Base-by-base conservation (phyloP, 2,329 filamentous ascomycete species). In the Xylaria sp. region DNA sequence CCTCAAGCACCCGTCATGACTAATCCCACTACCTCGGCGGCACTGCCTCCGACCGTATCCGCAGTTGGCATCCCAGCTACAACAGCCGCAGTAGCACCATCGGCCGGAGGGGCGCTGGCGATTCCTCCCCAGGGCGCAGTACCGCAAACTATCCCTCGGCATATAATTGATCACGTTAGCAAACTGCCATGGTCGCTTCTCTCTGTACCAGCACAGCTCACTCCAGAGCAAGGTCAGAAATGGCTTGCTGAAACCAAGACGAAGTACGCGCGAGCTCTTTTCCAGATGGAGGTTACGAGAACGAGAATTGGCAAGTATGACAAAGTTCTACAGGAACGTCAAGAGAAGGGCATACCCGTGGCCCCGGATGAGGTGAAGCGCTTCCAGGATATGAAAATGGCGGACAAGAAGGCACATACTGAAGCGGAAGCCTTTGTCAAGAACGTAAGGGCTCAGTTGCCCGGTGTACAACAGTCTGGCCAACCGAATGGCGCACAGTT, bases 251-350 rank as follows among this genome's bases (percentile, higher is more conserved):
- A 69, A 1, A 62, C 65, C 5, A 68, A 66, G 35, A 16, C 57
- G 2, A 67, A 63, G n/a, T 72, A 71, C 52, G 54, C 61, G 13
- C 64, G 63, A 16, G 61, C 56, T 2, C 62, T 73, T 6, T 52
- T 66, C 11, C 55, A 65, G 16, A 72, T 73, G 71, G 71, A 73
- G 37, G 35, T 23, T 9, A 57, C 60, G 1, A 69, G 66, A 59
- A 57, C 39, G 8, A 57, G 65, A 18, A 52, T 61, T 3, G 16
- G 49, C 1, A 68, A 64, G 23, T 11, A 69, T 2, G 67, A 72
- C 2, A 52, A 48, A 1, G 10, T 67, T 8, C 6, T 72, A 23
- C 72, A 71, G 49, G 69, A 72, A 0, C 64, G 68, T 1, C 59
- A 65, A 35, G 61, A 67, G 4, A 71, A 68, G 44, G 66, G 66